Base-by-base conservation (phyloP, 768 basidiomycete species). In the Kwoniella dendrophila region DNA sequence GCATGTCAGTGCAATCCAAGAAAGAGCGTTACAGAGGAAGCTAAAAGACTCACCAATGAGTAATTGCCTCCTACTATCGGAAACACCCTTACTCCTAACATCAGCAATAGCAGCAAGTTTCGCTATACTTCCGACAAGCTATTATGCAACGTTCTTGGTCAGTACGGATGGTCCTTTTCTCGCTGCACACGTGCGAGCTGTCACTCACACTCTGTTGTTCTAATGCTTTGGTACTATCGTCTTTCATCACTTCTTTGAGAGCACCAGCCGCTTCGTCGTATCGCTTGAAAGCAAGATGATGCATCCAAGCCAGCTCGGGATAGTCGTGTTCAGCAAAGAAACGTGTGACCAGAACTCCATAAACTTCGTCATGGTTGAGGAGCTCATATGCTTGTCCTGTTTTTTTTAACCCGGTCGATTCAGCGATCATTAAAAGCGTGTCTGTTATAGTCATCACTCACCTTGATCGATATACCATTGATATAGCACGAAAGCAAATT, bases 401-500 rank as follows among this genome's bases (percentile, higher is more conserved):
- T 11, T n/a, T n/a, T n/a, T 20, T 6, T 8, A 22, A 40, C 40
- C 32, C 22, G 18, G 12, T 12, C 36, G 27, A 20, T 30, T 54
- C 27, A 32, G 51, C 30, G 29, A 32, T 32, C 33, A 32, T 32
- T 3, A 3, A 30, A 32, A 30, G 22, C 3, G 22, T 18, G 32
- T 38, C 18, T 27, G 34, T 4, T 30, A 34, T 30, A 18, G n/a
- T 12, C 29, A 14, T 12, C 20, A 75, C 84, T 44, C 59, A 89
- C 91, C 90, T 66, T 93, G 87, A 67, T 92, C 89, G 51, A 95
- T 89, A 76, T 91, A 95, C 90, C 90, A 96, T 71, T 86, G 85
- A 73, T 90, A 94, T n/a, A 96, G 82, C 71, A 91, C 88, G n/a
- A 83, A 86, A 0, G 92, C 88, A 67, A 97, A 98, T 12, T 85